Conservation (phyloP, 306 rosid genomes). For the Senna tora region DNA sequence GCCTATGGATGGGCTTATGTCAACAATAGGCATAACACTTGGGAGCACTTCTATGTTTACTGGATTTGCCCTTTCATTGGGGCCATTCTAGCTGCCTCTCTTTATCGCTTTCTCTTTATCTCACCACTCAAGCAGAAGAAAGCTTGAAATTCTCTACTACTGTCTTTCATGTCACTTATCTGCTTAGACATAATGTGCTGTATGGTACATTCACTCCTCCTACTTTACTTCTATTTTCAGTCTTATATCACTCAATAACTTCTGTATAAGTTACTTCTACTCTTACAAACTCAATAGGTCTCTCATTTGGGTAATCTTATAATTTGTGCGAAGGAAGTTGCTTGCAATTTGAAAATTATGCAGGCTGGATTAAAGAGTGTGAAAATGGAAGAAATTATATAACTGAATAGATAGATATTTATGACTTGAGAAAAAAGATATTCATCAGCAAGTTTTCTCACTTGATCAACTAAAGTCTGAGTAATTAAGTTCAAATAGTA, state of each 20-base stretch:
- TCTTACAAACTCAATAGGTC: background rate
- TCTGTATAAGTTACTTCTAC: background rate
- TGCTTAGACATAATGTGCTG: background rate
- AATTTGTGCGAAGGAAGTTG: too few species aligned
- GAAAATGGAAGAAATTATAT: too few species aligned
- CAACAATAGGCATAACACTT: conserved; percentile 53
- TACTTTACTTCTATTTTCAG: background rate
- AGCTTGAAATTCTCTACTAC: conserved; percentile 36
- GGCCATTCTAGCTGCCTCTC: conserved; percentile 51
- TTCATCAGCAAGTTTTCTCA: background rate
- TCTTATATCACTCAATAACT: background rate
- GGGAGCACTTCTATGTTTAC: conserved; percentile 67
- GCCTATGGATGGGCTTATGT: conserved; percentile 77
- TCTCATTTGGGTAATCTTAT: background rate
- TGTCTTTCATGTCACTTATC: background rate
- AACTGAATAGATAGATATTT: background rate
- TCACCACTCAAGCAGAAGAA: conserved; percentile 63
- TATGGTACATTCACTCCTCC: background rate
- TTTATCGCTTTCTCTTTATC: conserved; percentile 44
- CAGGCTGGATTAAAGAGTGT: background rate
- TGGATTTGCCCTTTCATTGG: conserved; percentile 68
- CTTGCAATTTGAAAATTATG: background rate
- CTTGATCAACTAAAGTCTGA: background rate
- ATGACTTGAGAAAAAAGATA: background rate
- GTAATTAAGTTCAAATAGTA: background rate